Conservation (phyloP, 352 stramenopile species). For the Phytophthora quininea region DNA sequence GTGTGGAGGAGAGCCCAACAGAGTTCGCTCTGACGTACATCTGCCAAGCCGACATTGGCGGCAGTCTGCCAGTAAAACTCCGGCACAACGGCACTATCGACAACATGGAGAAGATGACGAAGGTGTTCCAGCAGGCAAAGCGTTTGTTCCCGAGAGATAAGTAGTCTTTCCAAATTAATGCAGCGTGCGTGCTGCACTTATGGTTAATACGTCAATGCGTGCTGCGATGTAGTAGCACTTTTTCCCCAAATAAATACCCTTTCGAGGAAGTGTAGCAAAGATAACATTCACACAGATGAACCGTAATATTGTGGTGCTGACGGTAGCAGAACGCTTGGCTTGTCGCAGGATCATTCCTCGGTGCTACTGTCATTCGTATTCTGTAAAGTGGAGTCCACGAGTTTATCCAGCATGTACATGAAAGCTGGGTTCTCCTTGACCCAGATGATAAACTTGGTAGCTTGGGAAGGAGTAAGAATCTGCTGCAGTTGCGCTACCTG, state of each 20-base stretch:
- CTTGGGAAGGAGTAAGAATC: slow-evolving; percentile 78
- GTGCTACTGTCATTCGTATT: slow-evolving; percentile 22
- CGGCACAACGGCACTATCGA: slow-evolving; percentile 66
- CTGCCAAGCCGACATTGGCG: slow-evolving; percentile 58
- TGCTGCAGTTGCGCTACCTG: slow-evolving; percentile 73
- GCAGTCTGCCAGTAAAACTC: slow-evolving; percentile 51
- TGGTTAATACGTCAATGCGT: background rate
- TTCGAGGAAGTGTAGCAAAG: too few relatives aligned
- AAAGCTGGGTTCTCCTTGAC: slow-evolving; percentile 86
- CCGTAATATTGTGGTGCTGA: background rate
- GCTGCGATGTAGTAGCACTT: slow-evolving; percentile 3
- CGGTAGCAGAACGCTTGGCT: slow-evolving; percentile 1
- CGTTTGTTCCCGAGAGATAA: slow-evolving; percentile 38
- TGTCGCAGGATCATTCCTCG: slow-evolving; percentile 20
- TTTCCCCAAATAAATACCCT: slow-evolving; percentile 35
- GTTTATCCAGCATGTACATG: slow-evolving; percentile 88
- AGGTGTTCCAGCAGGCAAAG: slow-evolving; percentile 48
- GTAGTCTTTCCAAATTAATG: background rate
- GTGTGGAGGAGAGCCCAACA: slow-evolving; percentile 29
- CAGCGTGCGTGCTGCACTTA: too few relatives aligned
- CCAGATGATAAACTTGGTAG: slow-evolving; percentile 89
- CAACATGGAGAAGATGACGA: slow-evolving; percentile 68
- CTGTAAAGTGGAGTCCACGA: slow-evolving; percentile 71
- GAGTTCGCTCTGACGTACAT: slow-evolving; percentile 58
- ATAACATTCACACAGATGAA: too few relatives aligned